Base-by-base conservation (phyloP, 129 eudicot species). In the Artemisia tridentata region DNA sequence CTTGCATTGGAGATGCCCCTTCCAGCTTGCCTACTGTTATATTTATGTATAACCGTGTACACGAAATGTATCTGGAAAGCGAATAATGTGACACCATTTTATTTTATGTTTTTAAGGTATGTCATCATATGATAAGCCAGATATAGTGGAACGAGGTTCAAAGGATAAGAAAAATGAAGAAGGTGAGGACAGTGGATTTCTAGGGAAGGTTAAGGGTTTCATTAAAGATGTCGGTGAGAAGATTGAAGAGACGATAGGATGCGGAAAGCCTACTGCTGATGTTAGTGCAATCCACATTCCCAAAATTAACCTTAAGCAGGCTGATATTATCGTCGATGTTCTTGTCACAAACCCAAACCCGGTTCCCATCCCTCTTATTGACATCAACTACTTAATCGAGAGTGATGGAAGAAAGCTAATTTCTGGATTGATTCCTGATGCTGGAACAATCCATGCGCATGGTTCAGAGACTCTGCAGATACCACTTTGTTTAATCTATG, bases 401-500 rank as follows among this genome's bases (percentile, higher is more conserved):
- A 89, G 97, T 69, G 99, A 90, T 53, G 96, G 93, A 72, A 80
- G 99, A 78, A 95, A 95, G 68, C 88, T 95, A 59, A 75, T 95
- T 27, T 95, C 99, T 19, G 99, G 99, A 11, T 73, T 90, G 83
- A 95, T 95, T 55, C 99, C 99, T 6, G 99, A 95, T 75, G 88
- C 99, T 47, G 99, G 99, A 52, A 95, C 99, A 3, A 90, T 95
- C 68, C 93, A 86, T 27, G 96, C 99, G n/a, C 99, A 88, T 75
- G 99, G 99, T 61, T 95, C 97, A 5, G 99, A 95, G 83, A 90
- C 97, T 14, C 84, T 95, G 46, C 81, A 90, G 69, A 87, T 95
- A 67, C 99, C 99, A 0, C 62, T 95, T 67, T 78, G 79, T 55
- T 19, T 95, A 49, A 81, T 95, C 29, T 95, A 84, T 53, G 90